Percentiles rank a stretch among this genome's conserved stretches.
phyloP scores from a whole-genome alignment of 257 asterid genomes.

The Knoxia roxburghii region DNA sequence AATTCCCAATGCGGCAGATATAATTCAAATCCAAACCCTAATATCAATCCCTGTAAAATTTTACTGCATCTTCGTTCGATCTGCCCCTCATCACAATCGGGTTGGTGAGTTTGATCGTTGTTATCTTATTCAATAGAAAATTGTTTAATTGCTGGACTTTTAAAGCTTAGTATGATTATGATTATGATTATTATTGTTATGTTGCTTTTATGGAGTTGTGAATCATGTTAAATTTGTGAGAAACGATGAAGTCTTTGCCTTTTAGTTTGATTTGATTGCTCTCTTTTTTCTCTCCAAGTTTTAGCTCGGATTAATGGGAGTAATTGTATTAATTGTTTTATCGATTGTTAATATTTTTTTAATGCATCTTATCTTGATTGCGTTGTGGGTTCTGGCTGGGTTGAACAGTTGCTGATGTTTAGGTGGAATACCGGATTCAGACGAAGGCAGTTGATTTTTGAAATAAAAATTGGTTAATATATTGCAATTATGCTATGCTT shows the following conservation, averaged over 20 bases:
- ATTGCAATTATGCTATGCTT: not conserved
- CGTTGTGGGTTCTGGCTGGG: not conserved
- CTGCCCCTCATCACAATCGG: conserved; percentile 8
- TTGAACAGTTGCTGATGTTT: not conserved
- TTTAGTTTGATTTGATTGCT: not conserved
- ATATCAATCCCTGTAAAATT: not conserved
- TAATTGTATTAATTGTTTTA: not conserved
- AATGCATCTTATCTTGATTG: not conserved
- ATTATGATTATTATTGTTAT: no score
- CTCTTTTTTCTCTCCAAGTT: not conserved
- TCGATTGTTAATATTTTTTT: not conserved
- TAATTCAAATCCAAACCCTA: conserved; percentile 4
- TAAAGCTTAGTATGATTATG: no score
- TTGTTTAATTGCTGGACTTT: no score
- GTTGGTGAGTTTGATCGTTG: conserved; percentile 7
- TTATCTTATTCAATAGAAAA: not conserved
- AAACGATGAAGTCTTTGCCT: not conserved
- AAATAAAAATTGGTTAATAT: not conserved
- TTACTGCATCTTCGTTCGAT: conserved; percentile 3
- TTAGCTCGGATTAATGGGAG: conserved; percentile 5
- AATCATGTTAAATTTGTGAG: not conserved
- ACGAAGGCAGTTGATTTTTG: not conserved
- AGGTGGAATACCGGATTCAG: not conserved
- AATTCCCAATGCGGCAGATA: not conserved
- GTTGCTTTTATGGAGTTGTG: not conserved